Percentiles rank a stretch among this genome's conserved stretches.
phyloP scores from a whole-genome alignment of 345 rosid species.

The Eucalyptus erythrocorys region DNA sequence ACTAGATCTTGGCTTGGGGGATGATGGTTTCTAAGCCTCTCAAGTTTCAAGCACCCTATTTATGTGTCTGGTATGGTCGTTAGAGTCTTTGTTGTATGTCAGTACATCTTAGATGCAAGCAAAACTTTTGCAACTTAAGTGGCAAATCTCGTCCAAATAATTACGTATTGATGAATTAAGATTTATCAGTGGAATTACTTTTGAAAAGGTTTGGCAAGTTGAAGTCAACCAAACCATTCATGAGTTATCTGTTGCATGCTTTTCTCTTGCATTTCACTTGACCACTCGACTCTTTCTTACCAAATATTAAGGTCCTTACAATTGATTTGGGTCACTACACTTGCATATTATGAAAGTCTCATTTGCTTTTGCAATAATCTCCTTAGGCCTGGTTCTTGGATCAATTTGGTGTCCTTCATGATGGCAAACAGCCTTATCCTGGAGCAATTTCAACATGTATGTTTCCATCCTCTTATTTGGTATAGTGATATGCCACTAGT shows the following conservation, averaged over 20 bases:
- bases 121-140: neutral
- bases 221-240: neutral
- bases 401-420: slow-evolving; percentile 97
- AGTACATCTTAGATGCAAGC: neutral
- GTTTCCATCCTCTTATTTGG: slow-evolving; percentile 16
- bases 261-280: neutral
- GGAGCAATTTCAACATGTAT: slow-evolving; percentile 82
- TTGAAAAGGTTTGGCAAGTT: neutral
- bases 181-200: neutral
- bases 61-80: neutral
- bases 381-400: slow-evolving; percentile 89
- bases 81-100: neutral
- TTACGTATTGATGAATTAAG: neutral
- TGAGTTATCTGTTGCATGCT: neutral
- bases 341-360: neutral
- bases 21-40: neutral
- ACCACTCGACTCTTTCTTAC: neutral
- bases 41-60: neutral
- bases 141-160: neutral
- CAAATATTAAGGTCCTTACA: neutral
- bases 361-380: neutral
- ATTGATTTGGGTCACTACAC: neutral
- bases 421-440: slow-evolving; percentile 85
- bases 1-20: neutral
- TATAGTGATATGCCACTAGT: neutral